Evolutionary conservation across 208 protist genomes (phyloP).

Genomic region (Leishmania amazonensis): DNA sequence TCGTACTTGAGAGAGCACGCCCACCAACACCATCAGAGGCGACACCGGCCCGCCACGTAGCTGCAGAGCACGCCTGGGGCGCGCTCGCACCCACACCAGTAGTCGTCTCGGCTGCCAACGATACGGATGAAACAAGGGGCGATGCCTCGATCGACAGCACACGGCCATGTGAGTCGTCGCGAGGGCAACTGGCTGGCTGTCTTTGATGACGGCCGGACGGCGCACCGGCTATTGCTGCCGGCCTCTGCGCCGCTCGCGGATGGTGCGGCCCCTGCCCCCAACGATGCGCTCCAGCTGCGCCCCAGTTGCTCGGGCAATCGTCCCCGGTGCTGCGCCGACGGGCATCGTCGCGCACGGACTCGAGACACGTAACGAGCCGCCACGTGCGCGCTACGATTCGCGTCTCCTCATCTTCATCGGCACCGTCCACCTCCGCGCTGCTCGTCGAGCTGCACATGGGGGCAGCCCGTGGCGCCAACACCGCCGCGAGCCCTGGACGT

Average conservation of each 20-base stretch:
- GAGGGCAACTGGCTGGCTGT: neutral
- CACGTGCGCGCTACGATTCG: neutral
- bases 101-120: neutral
- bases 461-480: neutral
- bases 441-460: neutral
- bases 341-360: neutral
- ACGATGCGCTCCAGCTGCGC: neutral
- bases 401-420: neutral
- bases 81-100: neutral
- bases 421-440: neutral
- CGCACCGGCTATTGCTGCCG: neutral
- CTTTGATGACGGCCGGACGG: neutral
- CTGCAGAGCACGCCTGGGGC: neutral
- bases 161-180: neutral
- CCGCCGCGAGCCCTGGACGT: neutral
- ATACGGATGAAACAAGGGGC: neutral
- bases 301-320: neutral
- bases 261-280: neutral
- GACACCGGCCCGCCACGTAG: neutral
- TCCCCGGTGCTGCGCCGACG: neutral
- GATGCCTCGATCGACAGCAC: slow-evolving; percentile 1
- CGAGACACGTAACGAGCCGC: neutral
- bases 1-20: no score
- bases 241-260: neutral
- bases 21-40: neutral